Conservation (phyloP, 345 rosid genomes). For the sweet orange (Citrus sinensis) region DNA sequence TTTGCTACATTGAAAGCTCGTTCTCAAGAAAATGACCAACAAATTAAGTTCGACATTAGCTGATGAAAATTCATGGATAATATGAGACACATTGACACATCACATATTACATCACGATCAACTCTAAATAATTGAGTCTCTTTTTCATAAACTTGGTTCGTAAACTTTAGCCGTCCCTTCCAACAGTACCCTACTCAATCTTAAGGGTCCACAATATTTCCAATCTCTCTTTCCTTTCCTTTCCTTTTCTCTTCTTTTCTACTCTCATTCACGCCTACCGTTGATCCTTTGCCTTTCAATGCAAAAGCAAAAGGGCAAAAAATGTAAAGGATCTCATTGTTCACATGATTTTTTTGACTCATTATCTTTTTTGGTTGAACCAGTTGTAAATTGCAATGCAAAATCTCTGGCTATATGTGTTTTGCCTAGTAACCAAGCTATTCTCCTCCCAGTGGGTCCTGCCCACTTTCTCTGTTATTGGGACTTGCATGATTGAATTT, state of each 20-base stretch:
- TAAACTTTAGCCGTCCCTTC: neutral
- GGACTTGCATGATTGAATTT: constrained; percentile 10
- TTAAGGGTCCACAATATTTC: constrained; percentile 22
- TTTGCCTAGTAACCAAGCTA: neutral
- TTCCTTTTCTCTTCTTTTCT: neutral
- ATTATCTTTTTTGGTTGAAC: constrained; percentile 6
- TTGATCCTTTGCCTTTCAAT: constrained; percentile 13
- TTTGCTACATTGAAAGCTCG: neutral
- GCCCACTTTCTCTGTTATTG: constrained; percentile 13
- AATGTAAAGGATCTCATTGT: neutral
- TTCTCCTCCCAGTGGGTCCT: neutral
- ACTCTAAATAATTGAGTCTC: constrained; percentile 9
- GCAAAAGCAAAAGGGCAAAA: constrained; percentile 10
- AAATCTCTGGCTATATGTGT: constrained; percentile 8
- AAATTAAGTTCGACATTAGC: neutral
- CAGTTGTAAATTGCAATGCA: neutral
- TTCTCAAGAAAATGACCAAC: neutral
- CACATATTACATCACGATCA: neutral
- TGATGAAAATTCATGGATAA: neutral
- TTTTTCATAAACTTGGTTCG: neutral
- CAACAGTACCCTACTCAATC: neutral
- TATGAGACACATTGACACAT: neutral
- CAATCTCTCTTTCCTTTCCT: constrained; percentile 14
- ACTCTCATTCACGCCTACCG: neutral
- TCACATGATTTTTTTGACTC: constrained; percentile 16